phyloP scores from a whole-genome alignment of 768 basidiomycete species.

The Leccinum truebloodii region DNA sequence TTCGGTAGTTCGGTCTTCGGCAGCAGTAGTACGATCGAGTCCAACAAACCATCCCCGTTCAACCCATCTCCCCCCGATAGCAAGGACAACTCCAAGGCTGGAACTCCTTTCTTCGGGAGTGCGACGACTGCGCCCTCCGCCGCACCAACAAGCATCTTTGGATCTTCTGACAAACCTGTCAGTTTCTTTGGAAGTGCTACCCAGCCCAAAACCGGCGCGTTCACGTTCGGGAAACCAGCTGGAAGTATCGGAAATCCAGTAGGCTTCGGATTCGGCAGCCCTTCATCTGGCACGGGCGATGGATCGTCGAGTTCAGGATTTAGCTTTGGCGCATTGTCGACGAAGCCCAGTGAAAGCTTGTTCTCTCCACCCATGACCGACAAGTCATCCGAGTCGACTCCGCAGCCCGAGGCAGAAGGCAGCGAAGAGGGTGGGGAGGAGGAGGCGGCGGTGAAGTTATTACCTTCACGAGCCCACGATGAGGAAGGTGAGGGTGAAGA shows the following conservation, averaged over 20 bases:
- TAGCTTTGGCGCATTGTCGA: conserved; percentile 23
- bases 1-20: conserved; percentile 32
- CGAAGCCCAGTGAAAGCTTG: conserved; percentile 24
- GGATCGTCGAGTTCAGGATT: conserved; percentile 22
- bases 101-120: conserved; percentile 23
- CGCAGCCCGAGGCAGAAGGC: conserved; percentile 27
- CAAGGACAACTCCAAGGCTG: conserved; percentile 16
- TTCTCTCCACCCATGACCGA: conserved; percentile 32
- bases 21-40: conserved; percentile 13
- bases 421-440: conserved; percentile 34
- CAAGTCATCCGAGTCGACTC: conserved; percentile 32
- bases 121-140: conserved; percentile 12
- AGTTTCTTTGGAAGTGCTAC: conserved; percentile 32
- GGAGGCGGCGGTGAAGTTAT: conserved; percentile 19
- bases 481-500: conserved; percentile 82
- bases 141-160: conserved; percentile 22
- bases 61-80: conserved; percentile 10
- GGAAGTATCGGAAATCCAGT: conserved; percentile 66
- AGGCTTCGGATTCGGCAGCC: conserved; percentile 50
- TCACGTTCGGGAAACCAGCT: conserved; percentile 33
- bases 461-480: conserved; percentile 47
- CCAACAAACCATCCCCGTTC: conserved; percentile 15
- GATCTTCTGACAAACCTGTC: conserved; percentile 26
- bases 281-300: conserved; percentile 23
- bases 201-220: conserved; percentile 24